Evolutionary conservation across 108 stramenopile species (phyloP), one percentile per base, ranked within the genome.

Genomic region (Stephanodiscus minutulus): DNA sequence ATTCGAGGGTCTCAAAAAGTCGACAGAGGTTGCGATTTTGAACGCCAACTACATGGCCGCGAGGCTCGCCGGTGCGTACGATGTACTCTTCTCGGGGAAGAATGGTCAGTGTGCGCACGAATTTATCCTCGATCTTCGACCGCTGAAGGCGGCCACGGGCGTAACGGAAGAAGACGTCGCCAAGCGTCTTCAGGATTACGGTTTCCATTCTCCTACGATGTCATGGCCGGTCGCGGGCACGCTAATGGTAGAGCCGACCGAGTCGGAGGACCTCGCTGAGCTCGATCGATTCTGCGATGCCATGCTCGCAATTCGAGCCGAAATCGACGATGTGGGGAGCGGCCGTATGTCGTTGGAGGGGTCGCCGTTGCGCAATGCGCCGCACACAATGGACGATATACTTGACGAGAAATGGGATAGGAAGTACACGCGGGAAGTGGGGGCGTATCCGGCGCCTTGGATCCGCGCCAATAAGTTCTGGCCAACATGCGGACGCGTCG

Each of bases 1-100:
- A 28, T 85, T 88, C 47, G 88, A 91, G 37, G 98, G 98, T 35
- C 80, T 99, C 17, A 92, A 87, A 75, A 74, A 85, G 53, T 88
- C 96, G n/a, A 97, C 97, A 8, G 77, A 86, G 44, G 63, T 91
- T 61, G 99, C 99, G 28, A 99, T 99, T 82, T 84, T 99, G 81
- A 98, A 98, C 82, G 99, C 99, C 17, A 99, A 99, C 86, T 99
- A 99, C 96, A 97, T 99, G 95, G 96, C 98, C 22, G 91, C 92
- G 27, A 82, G 97, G 27, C 87, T 99, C 46, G 87, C 87, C 66
- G 91, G 93, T 33, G 91, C 94, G 28, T 99, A 80, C 68, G 89
- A 93, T 82, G 87, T 99, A 0, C 73, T 98, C 35, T 99, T 88
- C 82, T 67, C 82, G 7, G 99, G 98, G 37, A 86, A 84, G 66